Evolutionary conservation across 768 basidiomycete genomes (phyloP), one percentile per base, ranked within the genome.

Genomic region (Chiua virens): DNA sequence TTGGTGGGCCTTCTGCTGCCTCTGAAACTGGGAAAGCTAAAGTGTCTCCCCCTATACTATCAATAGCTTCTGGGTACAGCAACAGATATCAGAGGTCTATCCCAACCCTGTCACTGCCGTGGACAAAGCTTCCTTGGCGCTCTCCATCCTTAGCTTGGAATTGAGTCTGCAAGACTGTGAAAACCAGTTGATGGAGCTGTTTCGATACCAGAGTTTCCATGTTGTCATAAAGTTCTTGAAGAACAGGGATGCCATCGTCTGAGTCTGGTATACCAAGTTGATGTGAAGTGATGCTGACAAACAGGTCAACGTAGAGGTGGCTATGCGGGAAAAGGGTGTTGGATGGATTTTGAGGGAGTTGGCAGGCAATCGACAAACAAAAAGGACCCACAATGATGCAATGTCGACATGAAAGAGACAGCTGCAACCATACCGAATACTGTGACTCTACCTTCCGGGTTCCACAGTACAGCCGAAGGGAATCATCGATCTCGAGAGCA

Each of bases 221-320:
- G 82, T 94, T 57, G 92, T 91, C 60, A 86, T 87, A 17, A 87
- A 85, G 53, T 88, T 98, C 63, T 81, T 96, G 66, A 93, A 94
- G 71, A 98, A 98, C 74, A 84, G 95, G 49, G 97, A 99, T 45
- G 89, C 92, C 52, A 78, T 98, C 44, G 93, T 98, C 0, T 99
- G 97, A 97, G 93, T 98, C 0, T 99, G 97, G 97, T 97, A 92
- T 62, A 99, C 97, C 42, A 95, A 95, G 71, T 80, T 98, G 44
- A 89, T 92, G 71, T 83, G 96, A 21, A 88, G 87, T 47, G 85
- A 87, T 59, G 89, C 89, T 0, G 87, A 97, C 42, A 92, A 92
- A 66, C 82, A 88, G 42, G 83, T 95, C 39, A 92, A 98, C 63
- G 82, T 97, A 37, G 95, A 98, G 71, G 96, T 98, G 5, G 92